phyloP scores from a whole-genome alignment of 495 filamentous ascomycete genomes.

The Entonaema liquescens region DNA sequence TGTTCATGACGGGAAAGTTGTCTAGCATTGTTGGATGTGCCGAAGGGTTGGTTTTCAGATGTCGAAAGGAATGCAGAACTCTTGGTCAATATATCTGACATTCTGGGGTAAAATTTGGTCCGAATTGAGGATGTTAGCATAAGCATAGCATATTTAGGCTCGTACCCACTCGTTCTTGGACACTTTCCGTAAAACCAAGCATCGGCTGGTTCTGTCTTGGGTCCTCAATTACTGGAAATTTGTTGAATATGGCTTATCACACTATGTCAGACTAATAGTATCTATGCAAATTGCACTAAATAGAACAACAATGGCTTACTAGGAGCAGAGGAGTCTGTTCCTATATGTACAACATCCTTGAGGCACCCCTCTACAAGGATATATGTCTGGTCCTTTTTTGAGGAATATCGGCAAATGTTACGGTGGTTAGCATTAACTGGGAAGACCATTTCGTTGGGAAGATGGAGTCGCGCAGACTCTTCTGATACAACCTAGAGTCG shows the following conservation, averaged over 20 bases:
- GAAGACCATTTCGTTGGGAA: background rate
- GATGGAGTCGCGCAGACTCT: background rate
- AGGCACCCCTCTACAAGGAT: background rate
- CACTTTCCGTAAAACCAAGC: too few species aligned
- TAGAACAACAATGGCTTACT: background rate
- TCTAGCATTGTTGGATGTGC: background rate
- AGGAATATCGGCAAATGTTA: background rate
- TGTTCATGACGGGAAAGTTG: background rate
- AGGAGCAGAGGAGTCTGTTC: background rate
- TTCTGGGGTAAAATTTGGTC: too few species aligned
- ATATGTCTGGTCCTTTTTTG: background rate
- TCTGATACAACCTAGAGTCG: background rate
- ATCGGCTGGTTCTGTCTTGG: background rate
- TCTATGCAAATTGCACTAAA: background rate
- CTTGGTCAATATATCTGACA: too few species aligned
- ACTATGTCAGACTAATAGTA: background rate
- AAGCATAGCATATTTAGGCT: background rate
- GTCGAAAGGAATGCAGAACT: too few species aligned
- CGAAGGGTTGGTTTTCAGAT: too few species aligned
- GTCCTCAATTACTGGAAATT: background rate
- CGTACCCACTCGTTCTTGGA: too few species aligned
- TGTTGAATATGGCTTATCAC: background rate
- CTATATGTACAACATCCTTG: background rate
- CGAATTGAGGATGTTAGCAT: background rate
- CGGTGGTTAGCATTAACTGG: constrained; percentile 1